A percentile compares a stretch with the other conserved stretches of the same genome.
phyloP scores from a whole-genome alignment of 1,284 basidiomycete species.

The Chalciporus piperatoides region DNA sequence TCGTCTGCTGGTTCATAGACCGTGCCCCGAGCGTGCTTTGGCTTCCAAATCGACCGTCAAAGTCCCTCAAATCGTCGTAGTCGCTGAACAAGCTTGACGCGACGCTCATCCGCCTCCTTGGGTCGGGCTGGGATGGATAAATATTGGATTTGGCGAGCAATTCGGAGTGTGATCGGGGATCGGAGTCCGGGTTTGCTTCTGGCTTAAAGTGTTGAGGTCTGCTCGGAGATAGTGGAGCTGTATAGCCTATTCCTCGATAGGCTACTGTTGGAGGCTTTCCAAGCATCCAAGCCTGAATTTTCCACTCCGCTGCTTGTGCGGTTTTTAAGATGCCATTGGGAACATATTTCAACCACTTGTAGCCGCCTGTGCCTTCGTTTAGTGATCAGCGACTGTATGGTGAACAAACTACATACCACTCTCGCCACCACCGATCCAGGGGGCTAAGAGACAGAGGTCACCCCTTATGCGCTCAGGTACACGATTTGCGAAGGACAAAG shows the following conservation, averaged over 20 bases:
- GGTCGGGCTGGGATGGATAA: constrained; percentile 38
- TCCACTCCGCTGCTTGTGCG: constrained; percentile 97
- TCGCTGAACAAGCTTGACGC: constrained; percentile 71
- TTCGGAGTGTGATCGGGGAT: constrained; percentile 29
- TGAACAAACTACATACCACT: constrained; percentile 53
- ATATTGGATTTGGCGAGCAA: constrained; percentile 32
- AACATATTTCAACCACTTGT: constrained; percentile 96
- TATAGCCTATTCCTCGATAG: constrained; percentile 79
- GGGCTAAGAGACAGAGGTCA: constrained; percentile 85
- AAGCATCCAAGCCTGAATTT: constrained; percentile 92
- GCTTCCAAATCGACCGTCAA: constrained; percentile 79
- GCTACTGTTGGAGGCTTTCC: constrained; percentile 86
- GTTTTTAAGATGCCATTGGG: constrained; percentile 92
- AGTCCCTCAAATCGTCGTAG: constrained; percentile 80
- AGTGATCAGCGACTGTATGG: constrained; percentile 6
- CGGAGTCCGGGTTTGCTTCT: constrained; percentile 20
- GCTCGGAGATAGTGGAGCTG: constrained; percentile 37
- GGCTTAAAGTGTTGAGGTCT: constrained; percentile 28
- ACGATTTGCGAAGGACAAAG: constrained; percentile 80
- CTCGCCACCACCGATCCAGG: constrained; percentile 94
- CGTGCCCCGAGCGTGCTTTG: constrained; percentile 60
- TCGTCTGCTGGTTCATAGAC: constrained; percentile 34
- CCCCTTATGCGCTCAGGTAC: constrained; percentile 75
- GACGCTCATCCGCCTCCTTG: constrained; percentile 53
- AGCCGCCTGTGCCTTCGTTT: constrained; percentile 53